Conservation (phyloP, 208 protist species). For the Acanthamoeba healyi region DNA sequence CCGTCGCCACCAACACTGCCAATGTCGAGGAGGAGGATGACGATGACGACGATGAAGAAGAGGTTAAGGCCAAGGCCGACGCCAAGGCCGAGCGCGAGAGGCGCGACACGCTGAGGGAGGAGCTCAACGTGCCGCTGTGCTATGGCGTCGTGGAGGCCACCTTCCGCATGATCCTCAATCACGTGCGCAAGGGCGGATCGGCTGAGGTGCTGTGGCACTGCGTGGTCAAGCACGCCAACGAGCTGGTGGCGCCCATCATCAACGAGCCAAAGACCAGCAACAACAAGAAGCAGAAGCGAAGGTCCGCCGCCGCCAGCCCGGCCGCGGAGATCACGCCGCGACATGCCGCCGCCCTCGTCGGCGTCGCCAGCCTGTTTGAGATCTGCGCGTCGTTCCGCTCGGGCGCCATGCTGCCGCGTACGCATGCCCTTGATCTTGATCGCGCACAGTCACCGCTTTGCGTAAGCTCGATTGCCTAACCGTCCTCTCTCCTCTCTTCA, state of each 20-base stretch:
- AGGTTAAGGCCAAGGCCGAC: background rate
- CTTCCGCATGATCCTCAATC: constrained; percentile 48
- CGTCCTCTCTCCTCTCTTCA: background rate
- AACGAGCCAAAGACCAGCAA: background rate
- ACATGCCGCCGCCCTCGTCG: background rate
- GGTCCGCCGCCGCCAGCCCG: background rate
- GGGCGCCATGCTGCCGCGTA: constrained; percentile 37
- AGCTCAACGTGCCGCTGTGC: background rate
- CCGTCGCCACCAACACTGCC: background rate
- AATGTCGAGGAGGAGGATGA: background rate
- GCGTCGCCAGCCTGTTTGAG: constrained; percentile 14
- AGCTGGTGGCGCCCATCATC: background rate
- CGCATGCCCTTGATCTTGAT: too few species aligned
- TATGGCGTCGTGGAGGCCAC: constrained; percentile 45
- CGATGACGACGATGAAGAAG: constrained; percentile 12
- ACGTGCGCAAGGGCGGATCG: constrained; percentile 50
- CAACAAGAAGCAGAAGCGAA: background rate
- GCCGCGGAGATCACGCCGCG: background rate
- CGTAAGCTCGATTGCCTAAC: background rate
- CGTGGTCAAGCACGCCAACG: constrained; percentile 27
- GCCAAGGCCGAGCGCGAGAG: background rate
- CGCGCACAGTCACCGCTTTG: background rate
- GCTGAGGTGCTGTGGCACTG: constrained; percentile 36
- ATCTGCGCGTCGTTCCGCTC: background rate
- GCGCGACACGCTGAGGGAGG: background rate